phyloP scores from a whole-genome alignment of 2,329 filamentous ascomycete genomes.

The Mycosphaerella sp. region DNA sequence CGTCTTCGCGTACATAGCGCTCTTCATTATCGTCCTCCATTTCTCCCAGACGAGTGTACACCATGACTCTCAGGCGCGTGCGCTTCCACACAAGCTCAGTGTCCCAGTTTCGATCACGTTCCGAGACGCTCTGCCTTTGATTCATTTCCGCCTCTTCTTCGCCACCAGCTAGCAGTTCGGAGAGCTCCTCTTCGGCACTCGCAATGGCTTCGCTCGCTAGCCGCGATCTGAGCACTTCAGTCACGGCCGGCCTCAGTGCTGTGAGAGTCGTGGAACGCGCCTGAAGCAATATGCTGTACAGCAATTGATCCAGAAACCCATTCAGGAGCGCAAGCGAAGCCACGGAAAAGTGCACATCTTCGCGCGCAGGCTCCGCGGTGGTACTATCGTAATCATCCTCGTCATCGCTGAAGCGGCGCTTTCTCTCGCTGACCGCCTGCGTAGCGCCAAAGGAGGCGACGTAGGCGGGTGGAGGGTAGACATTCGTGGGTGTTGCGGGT shows the following conservation, averaged over 20 bases:
- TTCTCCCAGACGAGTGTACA: slow-evolving; percentile 92
- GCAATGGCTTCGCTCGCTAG: slow-evolving; percentile 78
- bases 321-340: slow-evolving; percentile 75
- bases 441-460: slow-evolving; percentile 83
- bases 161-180: slow-evolving; percentile 76
- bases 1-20: slow-evolving; percentile 73
- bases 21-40: slow-evolving; percentile 98
- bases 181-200: slow-evolving; percentile 77
- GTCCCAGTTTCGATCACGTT: slow-evolving; percentile 62
- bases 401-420: slow-evolving; percentile 55
- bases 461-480: slow-evolving; percentile 76
- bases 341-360: slow-evolving; percentile 65
- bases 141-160: slow-evolving; percentile 54
- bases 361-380: slow-evolving; percentile 51
- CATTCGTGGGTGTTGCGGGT: slow-evolving; percentile 22
- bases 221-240: slow-evolving; percentile 81
- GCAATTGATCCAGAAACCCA: slow-evolving; percentile 83
- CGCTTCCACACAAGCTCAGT: slow-evolving; percentile 92
- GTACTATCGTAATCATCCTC: slow-evolving; percentile 53
- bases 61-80: slow-evolving; percentile 90
- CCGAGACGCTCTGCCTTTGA: slow-evolving; percentile 22
- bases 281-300: slow-evolving; percentile 80
- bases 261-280: slow-evolving; percentile 72
- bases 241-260: slow-evolving; percentile 72
- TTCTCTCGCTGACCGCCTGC: slow-evolving; percentile 80